phyloP scores from a whole-genome alignment of 73 alveolate species.

The Paramecium octaurelia region DNA sequence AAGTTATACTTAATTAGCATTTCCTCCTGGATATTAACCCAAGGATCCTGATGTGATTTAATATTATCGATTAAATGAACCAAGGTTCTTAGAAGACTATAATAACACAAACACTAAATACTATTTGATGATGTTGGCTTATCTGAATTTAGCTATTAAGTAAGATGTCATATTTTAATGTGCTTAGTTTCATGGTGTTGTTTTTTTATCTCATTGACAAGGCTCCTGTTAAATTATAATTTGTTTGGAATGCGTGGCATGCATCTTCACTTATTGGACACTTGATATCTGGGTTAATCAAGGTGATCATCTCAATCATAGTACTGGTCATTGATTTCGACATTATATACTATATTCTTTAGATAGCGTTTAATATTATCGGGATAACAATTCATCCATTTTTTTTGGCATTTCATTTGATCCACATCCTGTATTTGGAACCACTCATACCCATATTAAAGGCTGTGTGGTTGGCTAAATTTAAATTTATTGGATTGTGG shows the following conservation, averaged over 20 bases:
- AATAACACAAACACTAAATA: background rate
- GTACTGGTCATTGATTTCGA: slow-evolving; percentile 26
- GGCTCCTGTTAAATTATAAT: slow-evolving; percentile 28
- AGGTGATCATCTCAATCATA: background rate
- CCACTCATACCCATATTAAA: slow-evolving; percentile 25
- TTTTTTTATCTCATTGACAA: slow-evolving; percentile 29
- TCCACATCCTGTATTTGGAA: slow-evolving; percentile 43
- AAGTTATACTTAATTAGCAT: slow-evolving; percentile 11
- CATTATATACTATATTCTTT: slow-evolving; percentile 37
- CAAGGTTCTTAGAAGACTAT: background rate
- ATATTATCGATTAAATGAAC: background rate
- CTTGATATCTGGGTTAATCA: background rate
- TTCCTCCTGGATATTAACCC: background rate
- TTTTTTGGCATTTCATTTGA: slow-evolving; percentile 51
- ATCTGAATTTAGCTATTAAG: background rate
- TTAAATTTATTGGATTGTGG: background rate
- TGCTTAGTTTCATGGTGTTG: background rate
- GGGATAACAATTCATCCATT: slow-evolving; percentile 60
- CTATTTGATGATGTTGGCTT: background rate
- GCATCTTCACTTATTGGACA: background rate
- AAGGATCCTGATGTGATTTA: background rate
- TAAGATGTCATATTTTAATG: background rate
- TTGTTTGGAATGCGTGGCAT: slow-evolving; percentile 38
- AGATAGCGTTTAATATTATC: slow-evolving; percentile 16
- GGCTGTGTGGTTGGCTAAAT: slow-evolving; percentile 49